Evolutionary conservation across 495 filamentous ascomycete genomes (phyloP).

Genomic region (Penicillium soppii): DNA sequence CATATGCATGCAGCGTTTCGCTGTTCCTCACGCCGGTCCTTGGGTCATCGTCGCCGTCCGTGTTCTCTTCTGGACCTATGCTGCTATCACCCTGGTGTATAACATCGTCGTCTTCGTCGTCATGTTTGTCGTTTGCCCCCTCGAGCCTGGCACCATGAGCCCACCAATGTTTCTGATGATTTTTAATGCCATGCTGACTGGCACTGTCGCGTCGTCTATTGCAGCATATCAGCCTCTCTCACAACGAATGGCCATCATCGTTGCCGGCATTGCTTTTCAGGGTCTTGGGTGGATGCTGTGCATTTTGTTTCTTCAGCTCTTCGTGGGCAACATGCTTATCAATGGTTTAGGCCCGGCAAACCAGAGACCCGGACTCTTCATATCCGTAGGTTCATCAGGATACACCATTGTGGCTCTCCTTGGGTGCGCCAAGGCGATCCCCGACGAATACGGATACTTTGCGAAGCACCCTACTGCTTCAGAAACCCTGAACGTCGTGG

Average conservation of each 20-base stretch:
- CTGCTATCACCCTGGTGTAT: not conserved
- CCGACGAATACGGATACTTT: not conserved
- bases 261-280: not conserved
- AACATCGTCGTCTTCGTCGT: not conserved
- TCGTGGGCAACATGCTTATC: not conserved
- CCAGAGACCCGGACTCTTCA: not conserved
- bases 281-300: not conserved
- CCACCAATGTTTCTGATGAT: slow-evolving; percentile 1
- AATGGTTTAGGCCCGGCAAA: not conserved
- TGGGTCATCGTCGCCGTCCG: not conserved
- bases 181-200: not conserved
- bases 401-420: not conserved
- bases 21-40: not conserved
- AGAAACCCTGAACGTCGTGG: not conserved
- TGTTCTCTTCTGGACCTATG: not conserved
- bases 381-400: not conserved
- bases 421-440: not conserved
- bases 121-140: slow-evolving; percentile 1
- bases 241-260: not conserved
- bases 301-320: not conserved
- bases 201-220: not conserved
- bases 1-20: not conserved
- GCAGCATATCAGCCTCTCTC: not conserved
- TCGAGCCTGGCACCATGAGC: not conserved
- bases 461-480: not conserved